These are phyloP conservation scores for Steccherinum ochraceum DNA, from an alignment of 768 basidiomycete genomes.

Conservation along the genomic window DNA sequence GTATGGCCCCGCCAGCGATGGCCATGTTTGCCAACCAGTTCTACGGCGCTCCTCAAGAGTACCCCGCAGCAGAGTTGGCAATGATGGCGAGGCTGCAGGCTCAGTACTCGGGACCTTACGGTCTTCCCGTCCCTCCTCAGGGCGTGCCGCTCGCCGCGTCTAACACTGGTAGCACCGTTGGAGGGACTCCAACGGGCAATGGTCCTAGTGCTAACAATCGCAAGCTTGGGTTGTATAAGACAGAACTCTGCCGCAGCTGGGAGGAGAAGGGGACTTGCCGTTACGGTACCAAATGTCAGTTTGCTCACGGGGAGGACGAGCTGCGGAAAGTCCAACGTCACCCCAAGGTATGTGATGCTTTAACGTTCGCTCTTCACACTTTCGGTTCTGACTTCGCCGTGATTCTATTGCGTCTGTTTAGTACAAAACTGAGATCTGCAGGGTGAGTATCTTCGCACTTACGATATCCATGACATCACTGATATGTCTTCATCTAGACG, in stretches of 20 bases:
- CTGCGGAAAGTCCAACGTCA: constrained; percentile 79
- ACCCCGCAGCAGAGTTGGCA: constrained; percentile 43
- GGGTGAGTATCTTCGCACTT: constrained; percentile 42
- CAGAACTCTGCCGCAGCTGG: constrained; percentile 86
- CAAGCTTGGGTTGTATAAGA: constrained; percentile 88
- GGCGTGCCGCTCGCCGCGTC: constrained; percentile 5
- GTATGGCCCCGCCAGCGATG: constrained; percentile 41
- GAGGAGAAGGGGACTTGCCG: constrained; percentile 86
- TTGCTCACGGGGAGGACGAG: constrained; percentile 89
- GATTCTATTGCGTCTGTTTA: constrained; percentile 14
- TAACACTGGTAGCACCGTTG: constrained; percentile 6
- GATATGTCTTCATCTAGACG: constrained; percentile 40
- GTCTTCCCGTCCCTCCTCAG: constrained; percentile 16
- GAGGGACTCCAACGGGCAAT: constrained; percentile 24
- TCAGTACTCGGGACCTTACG: constrained; percentile 49
- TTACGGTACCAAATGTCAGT: constrained; percentile 87
- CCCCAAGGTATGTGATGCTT: constrained; percentile 70
- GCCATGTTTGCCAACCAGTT: constrained; percentile 69
- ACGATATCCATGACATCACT: neutral
- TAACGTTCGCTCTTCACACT: neutral
- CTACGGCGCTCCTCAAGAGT: constrained; percentile 53
- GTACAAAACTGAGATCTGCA: constrained; percentile 95
- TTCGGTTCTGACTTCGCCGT: constrained; percentile 3
- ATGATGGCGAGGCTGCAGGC: constrained; percentile 59
- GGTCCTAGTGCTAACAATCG: constrained; percentile 90